Evolutionary conservation across 2,329 filamentous ascomycete genomes (phyloP).

Genomic region (Aotearoamyces nothofagi): DNA sequence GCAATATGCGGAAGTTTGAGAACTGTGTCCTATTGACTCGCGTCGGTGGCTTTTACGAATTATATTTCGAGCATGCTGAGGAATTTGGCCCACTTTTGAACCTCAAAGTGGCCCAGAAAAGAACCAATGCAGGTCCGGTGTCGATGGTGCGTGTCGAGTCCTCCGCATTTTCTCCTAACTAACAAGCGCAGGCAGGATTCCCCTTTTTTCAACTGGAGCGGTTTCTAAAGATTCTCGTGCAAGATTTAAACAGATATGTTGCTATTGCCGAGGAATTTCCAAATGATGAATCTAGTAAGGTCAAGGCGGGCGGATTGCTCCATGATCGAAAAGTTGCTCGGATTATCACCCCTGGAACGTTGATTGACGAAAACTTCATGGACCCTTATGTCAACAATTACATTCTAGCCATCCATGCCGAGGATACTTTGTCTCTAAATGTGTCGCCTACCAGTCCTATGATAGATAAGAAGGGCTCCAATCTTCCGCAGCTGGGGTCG

Average conservation of each 20-base stretch:
- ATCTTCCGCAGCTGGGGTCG: conserved; percentile 7
- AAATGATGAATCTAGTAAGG: conserved; percentile 51
- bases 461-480: conserved; percentile 1
- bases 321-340: conserved; percentile 76
- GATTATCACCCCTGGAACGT: conserved; percentile 83
- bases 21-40: conserved; percentile 85
- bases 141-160: conserved; percentile 52
- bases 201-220: conserved; percentile 86
- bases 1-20: conserved; percentile 80
- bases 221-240: conserved; percentile 82
- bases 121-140: conserved; percentile 63
- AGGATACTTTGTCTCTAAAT: conserved; percentile 5
- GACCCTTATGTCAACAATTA: conserved; percentile 91
- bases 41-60: conserved; percentile 92
- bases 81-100: conserved; percentile 76
- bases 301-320: conserved; percentile 63
- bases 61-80: conserved; percentile 93
- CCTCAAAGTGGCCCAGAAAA: conserved; percentile 72
- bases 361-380: conserved; percentile 97
- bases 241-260: conserved; percentile 81
- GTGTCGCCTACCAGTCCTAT: conserved; percentile 9
- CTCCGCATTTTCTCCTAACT: conserved; percentile 1
- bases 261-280: conserved; percentile 89
- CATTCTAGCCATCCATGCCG: conserved; percentile 60
- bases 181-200: conserved; percentile 56